phyloP scores from a whole-genome alignment of 2,329 filamentous ascomycete genomes.

The Cyanodermella asteris region DNA sequence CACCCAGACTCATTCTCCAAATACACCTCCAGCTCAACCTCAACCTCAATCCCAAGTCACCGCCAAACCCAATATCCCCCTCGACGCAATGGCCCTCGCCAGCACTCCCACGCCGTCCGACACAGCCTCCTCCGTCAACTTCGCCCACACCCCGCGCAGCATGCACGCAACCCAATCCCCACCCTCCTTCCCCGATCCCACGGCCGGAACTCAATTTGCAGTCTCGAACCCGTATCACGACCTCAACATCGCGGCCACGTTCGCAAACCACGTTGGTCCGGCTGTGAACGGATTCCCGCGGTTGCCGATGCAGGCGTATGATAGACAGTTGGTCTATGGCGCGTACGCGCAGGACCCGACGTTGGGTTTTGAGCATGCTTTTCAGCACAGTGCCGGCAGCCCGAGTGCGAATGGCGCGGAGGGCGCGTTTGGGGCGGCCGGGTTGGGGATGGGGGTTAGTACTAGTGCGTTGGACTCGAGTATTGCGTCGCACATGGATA shows the following conservation, averaged over 20 bases:
- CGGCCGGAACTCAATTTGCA: too few species aligned
- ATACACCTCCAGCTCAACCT: slow-evolving; percentile 7
- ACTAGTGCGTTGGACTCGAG: slow-evolving; percentile 3
- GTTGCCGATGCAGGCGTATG: slow-evolving; percentile 17
- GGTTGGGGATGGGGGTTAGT: slow-evolving; percentile 4
- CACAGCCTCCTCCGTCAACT: too few species aligned
- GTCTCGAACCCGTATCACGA: background rate
- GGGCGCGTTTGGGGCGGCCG: background rate
- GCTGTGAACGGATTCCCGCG: slow-evolving; percentile 4
- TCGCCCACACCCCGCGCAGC: too few species aligned
- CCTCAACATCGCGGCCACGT: background rate
- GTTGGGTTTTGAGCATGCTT: slow-evolving; percentile 9
- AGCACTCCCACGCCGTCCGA: too few species aligned
- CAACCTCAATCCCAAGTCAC: slow-evolving; percentile 3
- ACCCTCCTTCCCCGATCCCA: slow-evolving; percentile 1
- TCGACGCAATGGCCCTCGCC: too few species aligned
- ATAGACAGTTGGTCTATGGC: slow-evolving; percentile 54
- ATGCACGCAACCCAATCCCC: background rate
- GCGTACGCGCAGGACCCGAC: slow-evolving; percentile 38
- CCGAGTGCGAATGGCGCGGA: slow-evolving; percentile 2
- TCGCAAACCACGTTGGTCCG: background rate
- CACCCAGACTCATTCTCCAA: slow-evolving; percentile 2
- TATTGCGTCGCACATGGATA: too few species aligned
- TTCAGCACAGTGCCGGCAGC: slow-evolving; percentile 11
- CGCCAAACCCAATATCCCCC: background rate